Percentiles rank a stretch among this genome's conserved stretches.
These are phyloP conservation scores for Tetrapyrgos nigripes DNA, from an alignment of 1,284 basidiomycete genomes.

Conservation along the genomic window DNA sequence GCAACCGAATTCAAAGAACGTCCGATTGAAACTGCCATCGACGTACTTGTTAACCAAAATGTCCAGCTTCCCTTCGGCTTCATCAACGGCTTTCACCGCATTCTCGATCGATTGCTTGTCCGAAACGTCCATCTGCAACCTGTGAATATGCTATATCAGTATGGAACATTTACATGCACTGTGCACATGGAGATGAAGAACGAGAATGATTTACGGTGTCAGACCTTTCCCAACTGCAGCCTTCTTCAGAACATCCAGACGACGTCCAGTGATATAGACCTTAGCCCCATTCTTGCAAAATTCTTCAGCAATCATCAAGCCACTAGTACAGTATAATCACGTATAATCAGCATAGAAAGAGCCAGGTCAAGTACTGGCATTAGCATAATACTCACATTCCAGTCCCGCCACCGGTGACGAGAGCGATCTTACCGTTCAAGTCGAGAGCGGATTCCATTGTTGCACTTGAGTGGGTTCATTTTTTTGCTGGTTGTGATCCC, in stretches of 20 bases:
- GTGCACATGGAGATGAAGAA: neutral
- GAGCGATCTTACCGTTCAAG: slow-evolving; percentile 6
- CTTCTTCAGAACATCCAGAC: slow-evolving; percentile 30
- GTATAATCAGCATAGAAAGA: too few species aligned
- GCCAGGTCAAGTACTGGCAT: too few species aligned
- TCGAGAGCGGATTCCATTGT: too few species aligned
- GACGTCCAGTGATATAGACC: slow-evolving; percentile 43
- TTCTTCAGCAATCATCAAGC: slow-evolving; percentile 43
- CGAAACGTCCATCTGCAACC: slow-evolving; percentile 14
- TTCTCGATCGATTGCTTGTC: slow-evolving; percentile 24
- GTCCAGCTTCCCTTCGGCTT: slow-evolving; percentile 36
- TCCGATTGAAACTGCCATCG: neutral
- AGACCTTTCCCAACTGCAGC: slow-evolving; percentile 15
- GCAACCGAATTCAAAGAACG: neutral
- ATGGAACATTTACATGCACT: neutral
- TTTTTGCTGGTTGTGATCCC: too few species aligned
- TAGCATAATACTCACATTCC: slow-evolving; percentile 30
- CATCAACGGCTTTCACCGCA: slow-evolving; percentile 29
- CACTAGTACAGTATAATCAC: slow-evolving; percentile 16
- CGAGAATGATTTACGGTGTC: neutral
- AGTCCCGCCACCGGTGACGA: slow-evolving; percentile 20
- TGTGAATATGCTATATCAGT: neutral
- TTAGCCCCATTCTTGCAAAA: slow-evolving; percentile 46
- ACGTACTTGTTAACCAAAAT: slow-evolving; percentile 40
- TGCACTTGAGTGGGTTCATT: too few species aligned